Percentiles rank a stretch among this genome's conserved stretches.
phyloP scores from a whole-genome alignment of 2,329 filamentous ascomycete species.

The Lasiodiplodia citricola region DNA sequence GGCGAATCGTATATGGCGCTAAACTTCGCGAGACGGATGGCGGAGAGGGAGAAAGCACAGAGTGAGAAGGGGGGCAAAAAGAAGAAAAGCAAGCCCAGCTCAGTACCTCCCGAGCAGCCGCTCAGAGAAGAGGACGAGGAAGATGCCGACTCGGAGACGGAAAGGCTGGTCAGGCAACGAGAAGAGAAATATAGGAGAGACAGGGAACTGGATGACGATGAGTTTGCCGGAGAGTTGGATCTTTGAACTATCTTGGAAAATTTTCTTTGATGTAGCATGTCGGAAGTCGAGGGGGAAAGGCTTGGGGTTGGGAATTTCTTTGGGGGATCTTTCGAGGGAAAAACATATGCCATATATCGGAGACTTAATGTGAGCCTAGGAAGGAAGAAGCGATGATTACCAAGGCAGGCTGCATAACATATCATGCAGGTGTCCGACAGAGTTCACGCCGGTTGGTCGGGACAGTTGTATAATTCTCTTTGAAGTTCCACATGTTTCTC shows the following conservation, averaged over 20 bases:
- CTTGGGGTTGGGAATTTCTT: background rate
- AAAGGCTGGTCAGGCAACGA: background rate
- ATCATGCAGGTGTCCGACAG: background rate
- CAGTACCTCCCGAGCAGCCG: background rate
- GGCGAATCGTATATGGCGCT: constrained; percentile 26
- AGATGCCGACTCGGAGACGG: constrained; percentile 1
- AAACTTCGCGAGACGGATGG: constrained; percentile 26
- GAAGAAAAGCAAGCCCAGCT: background rate
- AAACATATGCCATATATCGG: background rate
- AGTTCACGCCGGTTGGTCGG: background rate
- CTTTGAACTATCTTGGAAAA: background rate
- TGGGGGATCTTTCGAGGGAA: background rate
- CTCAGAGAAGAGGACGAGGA: constrained; percentile 13
- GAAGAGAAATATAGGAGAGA: constrained; percentile 7
- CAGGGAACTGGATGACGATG: constrained; percentile 8
- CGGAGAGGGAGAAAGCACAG: constrained; percentile 13
- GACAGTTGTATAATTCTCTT: background rate
- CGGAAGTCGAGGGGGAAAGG: background rate
- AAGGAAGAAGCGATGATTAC: background rate
- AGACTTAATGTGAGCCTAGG: background rate
- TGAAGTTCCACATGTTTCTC: background rate
- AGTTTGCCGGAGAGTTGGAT: constrained; percentile 20
- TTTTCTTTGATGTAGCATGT: no score
- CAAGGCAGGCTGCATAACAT: constrained; percentile 1
- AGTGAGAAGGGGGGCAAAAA: background rate